Conservation (phyloP, 768 basidiomycete species). For the Rhodotorula paludigena region DNA sequence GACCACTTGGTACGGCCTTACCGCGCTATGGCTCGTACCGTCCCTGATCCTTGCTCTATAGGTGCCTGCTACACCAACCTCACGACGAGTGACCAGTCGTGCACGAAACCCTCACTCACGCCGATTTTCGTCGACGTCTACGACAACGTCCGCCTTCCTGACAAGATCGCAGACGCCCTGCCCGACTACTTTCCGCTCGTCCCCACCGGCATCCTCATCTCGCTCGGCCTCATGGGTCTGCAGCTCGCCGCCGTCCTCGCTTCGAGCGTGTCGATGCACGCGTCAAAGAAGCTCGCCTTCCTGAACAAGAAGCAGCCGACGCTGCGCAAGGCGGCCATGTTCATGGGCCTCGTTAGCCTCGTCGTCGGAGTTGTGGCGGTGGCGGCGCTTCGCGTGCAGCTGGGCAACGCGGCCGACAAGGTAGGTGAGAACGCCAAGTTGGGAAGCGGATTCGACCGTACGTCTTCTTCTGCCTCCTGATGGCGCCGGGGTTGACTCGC, state of each 20-base stretch:
- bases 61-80: conserved; percentile 24
- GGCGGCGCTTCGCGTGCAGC: neutral
- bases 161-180: neutral
- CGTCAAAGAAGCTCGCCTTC: neutral
- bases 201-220: conserved; percentile 24
- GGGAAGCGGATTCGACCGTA: conserved; percentile 18
- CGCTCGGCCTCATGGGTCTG: conserved; percentile 18
- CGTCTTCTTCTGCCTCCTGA: neutral
- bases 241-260: conserved; percentile 13
- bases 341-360: neutral
- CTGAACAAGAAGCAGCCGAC: conserved; percentile 2
- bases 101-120: conserved; percentile 26
- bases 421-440: neutral
- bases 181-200: conserved; percentile 34
- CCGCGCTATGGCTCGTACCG: no score
- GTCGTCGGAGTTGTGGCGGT: conserved; percentile 9
- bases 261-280: conserved; percentile 14
- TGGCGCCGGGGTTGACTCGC: neutral
- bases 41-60: neutral
- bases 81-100: conserved; percentile 1
- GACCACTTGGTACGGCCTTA: conserved; percentile 29
- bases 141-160: conserved; percentile 4
- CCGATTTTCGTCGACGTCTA: conserved; percentile 28
- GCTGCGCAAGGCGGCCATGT: conserved; percentile 12
- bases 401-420: conserved; percentile 2